Evolutionary conservation across 495 filamentous ascomycete species (phyloP).

Genomic region (Penicillium diatomitis): DNA sequence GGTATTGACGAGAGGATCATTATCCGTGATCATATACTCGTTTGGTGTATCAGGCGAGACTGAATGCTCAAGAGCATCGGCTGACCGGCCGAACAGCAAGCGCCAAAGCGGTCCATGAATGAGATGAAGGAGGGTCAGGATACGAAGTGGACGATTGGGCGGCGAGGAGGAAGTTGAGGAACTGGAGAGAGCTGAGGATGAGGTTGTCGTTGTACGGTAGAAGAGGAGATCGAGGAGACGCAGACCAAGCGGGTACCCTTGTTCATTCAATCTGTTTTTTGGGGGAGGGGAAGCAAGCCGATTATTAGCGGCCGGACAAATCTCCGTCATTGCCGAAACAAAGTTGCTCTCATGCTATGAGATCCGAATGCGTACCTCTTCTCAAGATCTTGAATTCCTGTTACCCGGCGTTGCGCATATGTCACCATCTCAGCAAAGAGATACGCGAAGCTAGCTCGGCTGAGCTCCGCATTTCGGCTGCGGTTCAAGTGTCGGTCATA

Average conservation of each 20-base stretch:
- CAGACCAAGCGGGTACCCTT: slow-evolving; percentile 91
- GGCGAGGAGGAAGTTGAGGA: slow-evolving; percentile 57
- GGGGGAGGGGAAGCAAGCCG: no score
- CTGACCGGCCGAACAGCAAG: slow-evolving; percentile 81
- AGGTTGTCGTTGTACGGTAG: slow-evolving; percentile 49
- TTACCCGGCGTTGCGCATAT: slow-evolving; percentile 86
- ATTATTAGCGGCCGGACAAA: no score
- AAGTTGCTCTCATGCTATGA: no score
- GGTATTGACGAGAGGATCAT: slow-evolving; percentile 88
- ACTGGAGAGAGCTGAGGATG: slow-evolving; percentile 74
- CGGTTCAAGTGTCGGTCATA: slow-evolving; percentile 94
- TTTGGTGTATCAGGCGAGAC: slow-evolving; percentile 68
- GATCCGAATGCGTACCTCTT: slow-evolving; percentile 52
- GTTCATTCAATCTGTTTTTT: slow-evolving; percentile 65
- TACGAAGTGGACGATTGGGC: slow-evolving; percentile 71
- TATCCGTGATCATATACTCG: slow-evolving; percentile 98
- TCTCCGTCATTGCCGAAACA: no score
- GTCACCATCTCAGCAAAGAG: slow-evolving; percentile 94
- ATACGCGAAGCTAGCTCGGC: slow-evolving; percentile 88
- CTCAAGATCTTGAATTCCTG: slow-evolving; percentile 87
- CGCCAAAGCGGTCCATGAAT: slow-evolving; percentile 86
- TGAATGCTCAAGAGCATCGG: slow-evolving; percentile 85
- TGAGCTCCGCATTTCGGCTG: slow-evolving; percentile 74
- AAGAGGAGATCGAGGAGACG: slow-evolving; percentile 92
- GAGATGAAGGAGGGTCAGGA: slow-evolving; percentile 88